Evolutionary conservation across 805 yeast genomes (phyloP).

Genomic region (Candida chilensis): DNA sequence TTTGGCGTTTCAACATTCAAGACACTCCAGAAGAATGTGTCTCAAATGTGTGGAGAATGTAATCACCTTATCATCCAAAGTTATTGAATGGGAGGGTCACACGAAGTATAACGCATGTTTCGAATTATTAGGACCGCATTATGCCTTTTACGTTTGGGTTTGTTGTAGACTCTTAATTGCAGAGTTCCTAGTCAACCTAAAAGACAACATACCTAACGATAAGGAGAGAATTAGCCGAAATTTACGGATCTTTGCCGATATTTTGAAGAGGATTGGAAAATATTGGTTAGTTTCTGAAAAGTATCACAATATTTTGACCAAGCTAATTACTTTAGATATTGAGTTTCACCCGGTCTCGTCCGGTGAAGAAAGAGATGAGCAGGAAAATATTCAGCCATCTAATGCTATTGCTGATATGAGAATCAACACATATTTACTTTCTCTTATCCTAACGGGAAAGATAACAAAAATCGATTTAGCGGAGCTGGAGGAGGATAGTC

Average conservation of each 20-base stretch:
- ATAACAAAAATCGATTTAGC: too few relatives aligned
- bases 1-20: constrained; percentile 8
- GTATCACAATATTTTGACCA: constrained; percentile 13
- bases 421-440: constrained; percentile 15
- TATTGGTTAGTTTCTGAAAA: constrained; percentile 16
- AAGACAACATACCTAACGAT: constrained; percentile 1
- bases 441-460: constrained; percentile 15
- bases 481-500: too few relatives aligned
- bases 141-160: constrained; percentile 20
- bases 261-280: constrained; percentile 10
- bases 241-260: constrained; percentile 6
- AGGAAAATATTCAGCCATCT: constrained; percentile 20
- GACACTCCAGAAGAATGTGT: constrained; percentile 8
- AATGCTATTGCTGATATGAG: constrained; percentile 23
- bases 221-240: constrained; percentile 1
- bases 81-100: constrained; percentile 1
- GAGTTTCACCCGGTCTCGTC: constrained; percentile 4
- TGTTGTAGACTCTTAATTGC: constrained; percentile 19
- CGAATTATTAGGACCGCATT: constrained; percentile 16
- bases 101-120: background rate
- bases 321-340: constrained; percentile 12
- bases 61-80: constrained; percentile 1
- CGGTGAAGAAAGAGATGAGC: constrained; percentile 13
- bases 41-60: constrained; percentile 3
- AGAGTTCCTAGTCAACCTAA: constrained; percentile 7